Conservation (phyloP, 176 grass and related monocot genomes). For the Areca catechu region DNA sequence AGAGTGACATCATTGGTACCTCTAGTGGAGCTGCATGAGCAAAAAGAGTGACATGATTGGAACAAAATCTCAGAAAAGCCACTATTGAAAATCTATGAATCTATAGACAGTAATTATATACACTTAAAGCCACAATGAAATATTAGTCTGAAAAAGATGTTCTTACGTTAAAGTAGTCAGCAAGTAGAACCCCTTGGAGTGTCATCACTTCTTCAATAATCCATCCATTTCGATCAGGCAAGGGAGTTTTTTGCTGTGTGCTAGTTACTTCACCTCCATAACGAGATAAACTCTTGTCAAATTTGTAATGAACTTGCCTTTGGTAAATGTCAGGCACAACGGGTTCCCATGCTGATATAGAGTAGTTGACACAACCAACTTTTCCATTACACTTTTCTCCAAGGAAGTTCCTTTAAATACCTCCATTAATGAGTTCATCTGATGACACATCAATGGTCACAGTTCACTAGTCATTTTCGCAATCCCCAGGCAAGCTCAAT, state of each 20-base stretch:
- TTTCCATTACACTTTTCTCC: conserved; percentile 81
- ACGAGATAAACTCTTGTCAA: conserved; percentile 58
- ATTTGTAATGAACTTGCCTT: conserved; percentile 69
- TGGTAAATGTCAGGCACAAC: conserved; percentile 53
- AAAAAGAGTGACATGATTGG: not conserved
- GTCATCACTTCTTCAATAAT: conserved; percentile 79
- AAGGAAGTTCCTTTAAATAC: conserved; percentile 58
- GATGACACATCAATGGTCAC: not conserved
- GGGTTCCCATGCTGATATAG: conserved; percentile 55
- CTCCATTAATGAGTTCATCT: conserved; percentile 67
- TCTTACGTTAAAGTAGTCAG: conserved; percentile 82
- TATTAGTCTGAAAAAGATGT: conserved; percentile 4
- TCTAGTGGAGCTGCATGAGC: conserved; percentile 63
- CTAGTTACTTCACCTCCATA: conserved; percentile 66
- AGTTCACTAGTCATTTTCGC: too few relatives aligned
- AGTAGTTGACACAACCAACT: conserved; percentile 71
- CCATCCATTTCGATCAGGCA: conserved; percentile 73
- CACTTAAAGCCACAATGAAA: not conserved
- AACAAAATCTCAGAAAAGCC: too few relatives aligned
- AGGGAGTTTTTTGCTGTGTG: conserved; percentile 66
- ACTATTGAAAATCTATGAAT: too few relatives aligned
- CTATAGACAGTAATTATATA: too few relatives aligned
- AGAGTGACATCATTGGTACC: conserved; percentile 18
- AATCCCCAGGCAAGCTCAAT: too few relatives aligned
- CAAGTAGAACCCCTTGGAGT: conserved; percentile 80